These are phyloP conservation scores for Fusarium marasasianum DNA, from an alignment of 2,329 filamentous ascomycete genomes.

Conservation along the genomic window DNA sequence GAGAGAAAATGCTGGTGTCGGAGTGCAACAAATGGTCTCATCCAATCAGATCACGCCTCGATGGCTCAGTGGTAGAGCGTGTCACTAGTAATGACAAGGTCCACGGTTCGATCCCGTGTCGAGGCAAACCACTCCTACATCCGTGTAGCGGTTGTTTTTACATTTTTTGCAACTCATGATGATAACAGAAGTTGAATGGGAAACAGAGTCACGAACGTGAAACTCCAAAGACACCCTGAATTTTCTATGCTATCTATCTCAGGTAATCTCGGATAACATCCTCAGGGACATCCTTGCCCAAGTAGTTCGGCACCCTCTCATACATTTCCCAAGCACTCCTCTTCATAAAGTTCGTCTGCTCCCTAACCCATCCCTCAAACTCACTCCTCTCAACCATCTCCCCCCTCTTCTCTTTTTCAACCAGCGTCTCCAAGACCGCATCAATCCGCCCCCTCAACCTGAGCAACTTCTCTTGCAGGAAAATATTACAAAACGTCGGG, in stretches of 20 bases:
- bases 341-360: not conserved
- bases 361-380: not conserved
- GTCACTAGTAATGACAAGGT: slow-evolving; percentile 5
- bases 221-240: rapidly evolving
- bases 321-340: not conserved
- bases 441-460: not conserved
- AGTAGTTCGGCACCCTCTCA: not conserved
- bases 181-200: rapidly evolving
- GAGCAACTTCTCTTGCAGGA: not conserved
- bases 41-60: not conserved
- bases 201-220: rapidly evolving
- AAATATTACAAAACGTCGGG: not conserved
- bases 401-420: not conserved
- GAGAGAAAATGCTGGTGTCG: rapidly evolving
- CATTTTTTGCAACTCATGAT: rapidly evolving
- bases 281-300: not conserved
- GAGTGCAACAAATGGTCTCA: rapidly evolving
- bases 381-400: not conserved
- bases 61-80: slow-evolving; percentile 1
- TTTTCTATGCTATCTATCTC: not conserved
- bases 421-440: not conserved
- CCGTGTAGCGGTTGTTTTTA: not conserved
- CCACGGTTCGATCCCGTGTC: slow-evolving; percentile 1
- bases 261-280: not conserved
- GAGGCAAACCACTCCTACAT: not conserved